Evolutionary conservation across 208 protist genomes (phyloP).

Genomic region (Leishmania guyanensis): DNA sequence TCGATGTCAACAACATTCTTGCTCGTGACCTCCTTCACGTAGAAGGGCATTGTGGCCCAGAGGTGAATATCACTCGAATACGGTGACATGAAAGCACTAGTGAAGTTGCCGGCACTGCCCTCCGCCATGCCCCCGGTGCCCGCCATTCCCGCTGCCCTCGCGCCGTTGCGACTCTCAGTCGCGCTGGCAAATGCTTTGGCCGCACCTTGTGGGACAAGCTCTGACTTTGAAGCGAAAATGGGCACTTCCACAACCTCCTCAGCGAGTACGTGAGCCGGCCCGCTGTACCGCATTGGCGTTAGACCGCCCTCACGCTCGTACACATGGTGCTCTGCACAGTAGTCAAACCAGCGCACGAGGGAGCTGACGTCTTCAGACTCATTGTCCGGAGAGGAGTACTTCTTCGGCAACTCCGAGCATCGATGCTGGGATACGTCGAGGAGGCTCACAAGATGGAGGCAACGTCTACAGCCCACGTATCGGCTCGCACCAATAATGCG

Average conservation of each 20-base stretch:
- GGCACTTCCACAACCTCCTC: constrained; percentile 26
- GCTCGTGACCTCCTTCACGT: constrained; percentile 41
- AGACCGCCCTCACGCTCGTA: constrained; percentile 45
- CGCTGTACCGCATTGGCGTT: constrained; percentile 30
- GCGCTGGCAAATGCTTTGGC: background rate
- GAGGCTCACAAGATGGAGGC: constrained; percentile 51
- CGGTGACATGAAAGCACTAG: background rate
- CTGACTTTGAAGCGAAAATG: background rate
- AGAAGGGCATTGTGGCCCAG: constrained; percentile 27
- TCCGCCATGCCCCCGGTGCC: background rate
- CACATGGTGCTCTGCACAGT: constrained; percentile 31
- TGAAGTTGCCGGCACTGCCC: background rate
- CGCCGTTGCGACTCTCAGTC: background rate
- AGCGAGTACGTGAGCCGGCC: constrained; percentile 9
- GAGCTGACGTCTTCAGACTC: constrained; percentile 29
- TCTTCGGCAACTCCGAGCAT: constrained; percentile 34
- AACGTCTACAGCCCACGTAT: constrained; percentile 54
- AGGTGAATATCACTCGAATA: background rate
- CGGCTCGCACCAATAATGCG: constrained; percentile 56
- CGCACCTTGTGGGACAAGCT: background rate
- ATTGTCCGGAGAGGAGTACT: constrained; percentile 30
- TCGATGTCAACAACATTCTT: constrained; percentile 46
- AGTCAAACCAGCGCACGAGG: constrained; percentile 50
- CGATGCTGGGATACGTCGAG: constrained; percentile 48
- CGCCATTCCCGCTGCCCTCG: background rate